Conservation (phyloP, 2,329 filamentous ascomycete species). For the Verticillium longisporum region DNA sequence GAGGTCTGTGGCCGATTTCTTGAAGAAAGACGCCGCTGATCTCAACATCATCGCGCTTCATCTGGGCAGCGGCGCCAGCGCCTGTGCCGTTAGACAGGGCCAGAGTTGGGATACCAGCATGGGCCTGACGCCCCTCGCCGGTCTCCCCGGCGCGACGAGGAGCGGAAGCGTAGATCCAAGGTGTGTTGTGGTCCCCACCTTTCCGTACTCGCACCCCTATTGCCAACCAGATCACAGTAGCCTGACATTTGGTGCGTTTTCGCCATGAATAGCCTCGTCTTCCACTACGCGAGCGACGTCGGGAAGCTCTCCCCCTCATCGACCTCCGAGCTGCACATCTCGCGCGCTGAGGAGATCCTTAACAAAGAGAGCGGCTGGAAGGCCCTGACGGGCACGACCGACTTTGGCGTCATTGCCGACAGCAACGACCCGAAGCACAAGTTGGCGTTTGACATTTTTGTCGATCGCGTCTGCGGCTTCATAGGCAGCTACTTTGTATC, state of each 20-base stretch:
- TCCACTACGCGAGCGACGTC: slow-evolving; percentile 82
- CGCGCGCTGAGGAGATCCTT: slow-evolving; percentile 74
- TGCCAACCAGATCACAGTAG: neutral
- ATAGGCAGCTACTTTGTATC: slow-evolving; percentile 76
- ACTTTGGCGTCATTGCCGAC: slow-evolving; percentile 66
- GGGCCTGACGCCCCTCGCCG: slow-evolving; percentile 81
- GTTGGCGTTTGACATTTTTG: slow-evolving; percentile 76
- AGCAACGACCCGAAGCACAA: slow-evolving; percentile 49
- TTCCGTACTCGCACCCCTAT: neutral
- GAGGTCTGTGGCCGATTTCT: slow-evolving; percentile 55
- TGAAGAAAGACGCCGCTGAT: slow-evolving; percentile 51
- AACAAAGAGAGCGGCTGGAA: slow-evolving; percentile 87
- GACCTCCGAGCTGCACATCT: slow-evolving; percentile 75
- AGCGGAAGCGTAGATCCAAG: slow-evolving; percentile 80
- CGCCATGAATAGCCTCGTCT: slow-evolving; percentile 55
- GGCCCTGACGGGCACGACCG: slow-evolving; percentile 73
- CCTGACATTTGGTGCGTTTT: neutral
- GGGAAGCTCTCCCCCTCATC: slow-evolving; percentile 67
- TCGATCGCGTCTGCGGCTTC: slow-evolving; percentile 69
- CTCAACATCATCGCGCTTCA: slow-evolving; percentile 78
- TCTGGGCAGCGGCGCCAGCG: slow-evolving; percentile 76
- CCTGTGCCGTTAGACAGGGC: slow-evolving; percentile 68
- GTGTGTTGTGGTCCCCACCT: slow-evolving; percentile 27
- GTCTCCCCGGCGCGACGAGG: slow-evolving; percentile 80
- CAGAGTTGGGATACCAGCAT: slow-evolving; percentile 67